These are phyloP conservation scores for Backusella sp. DNA, from an alignment of 192 early-diverging fungal genomes.

Conservation along the genomic window DNA sequence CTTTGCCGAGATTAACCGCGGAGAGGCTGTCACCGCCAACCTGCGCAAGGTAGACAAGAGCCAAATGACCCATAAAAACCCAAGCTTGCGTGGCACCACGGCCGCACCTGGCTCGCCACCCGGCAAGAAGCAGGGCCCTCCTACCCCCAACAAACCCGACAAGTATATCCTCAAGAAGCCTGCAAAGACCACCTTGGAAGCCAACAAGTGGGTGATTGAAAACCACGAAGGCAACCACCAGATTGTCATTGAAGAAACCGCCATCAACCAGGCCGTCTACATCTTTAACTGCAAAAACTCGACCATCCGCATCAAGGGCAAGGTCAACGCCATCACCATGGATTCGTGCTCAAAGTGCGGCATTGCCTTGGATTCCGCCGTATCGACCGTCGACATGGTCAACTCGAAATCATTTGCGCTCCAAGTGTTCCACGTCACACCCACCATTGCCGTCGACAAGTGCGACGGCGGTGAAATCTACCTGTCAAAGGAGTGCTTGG, in stretches of 20 bases:
- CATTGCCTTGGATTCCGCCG: conserved; percentile 77
- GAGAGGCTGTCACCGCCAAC: conserved; percentile 67
- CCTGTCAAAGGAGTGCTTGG: conserved; percentile 71
- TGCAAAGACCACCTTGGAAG: conserved; percentile 78
- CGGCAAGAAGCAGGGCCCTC: conserved; percentile 46
- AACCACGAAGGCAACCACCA: conserved; percentile 73
- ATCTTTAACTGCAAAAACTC: conserved; percentile 93
- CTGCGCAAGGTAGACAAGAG: conserved; percentile 92
- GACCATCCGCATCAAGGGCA: conserved; percentile 88
- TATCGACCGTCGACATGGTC: conserved; percentile 85
- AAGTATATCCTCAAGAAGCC: conserved; percentile 65
- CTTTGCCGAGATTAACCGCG: conserved; percentile 87
- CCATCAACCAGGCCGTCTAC: conserved; percentile 87
- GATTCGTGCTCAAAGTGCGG: conserved; percentile 91
- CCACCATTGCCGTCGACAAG: conserved; percentile 90
- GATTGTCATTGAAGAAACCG: conserved; percentile 77
- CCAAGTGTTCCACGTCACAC: conserved; percentile 80
- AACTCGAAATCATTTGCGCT: conserved; percentile 88
- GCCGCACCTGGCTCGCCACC: conserved; percentile 38
- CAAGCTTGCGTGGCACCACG: conserved; percentile 67
- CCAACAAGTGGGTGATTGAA: conserved; percentile 95
- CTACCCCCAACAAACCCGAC: conserved; percentile 54
- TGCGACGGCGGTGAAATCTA: conserved; percentile 92
- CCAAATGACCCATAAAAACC: conserved; percentile 99
- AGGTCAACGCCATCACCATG: conserved; percentile 88